Conservation (phyloP, 75 land plant genomes). For the Pseudotsuga menziesii region DNA sequence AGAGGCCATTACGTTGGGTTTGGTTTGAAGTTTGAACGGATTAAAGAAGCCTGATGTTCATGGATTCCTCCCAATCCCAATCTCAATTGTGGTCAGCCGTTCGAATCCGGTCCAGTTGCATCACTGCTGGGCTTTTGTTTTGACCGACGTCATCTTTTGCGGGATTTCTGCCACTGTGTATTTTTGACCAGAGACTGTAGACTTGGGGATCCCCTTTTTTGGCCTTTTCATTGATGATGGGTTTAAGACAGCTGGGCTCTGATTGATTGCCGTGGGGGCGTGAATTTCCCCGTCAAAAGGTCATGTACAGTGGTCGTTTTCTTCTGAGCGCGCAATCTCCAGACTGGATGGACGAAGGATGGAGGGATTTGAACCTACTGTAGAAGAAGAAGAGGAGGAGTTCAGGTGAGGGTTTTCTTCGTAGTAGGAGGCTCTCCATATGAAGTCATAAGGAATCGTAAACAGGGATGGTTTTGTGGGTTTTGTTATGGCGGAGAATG, state of each 20-base stretch:
- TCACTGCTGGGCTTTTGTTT: not conserved
- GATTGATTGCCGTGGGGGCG: not conserved
- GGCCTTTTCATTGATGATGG: not conserved
- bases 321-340: no score
- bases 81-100: not conserved
- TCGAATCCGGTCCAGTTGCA: not conserved
- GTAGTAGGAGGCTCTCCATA: not conserved
- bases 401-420: not conserved
- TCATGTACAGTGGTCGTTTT: no score
- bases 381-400: not conserved
- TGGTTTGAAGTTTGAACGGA: not conserved
- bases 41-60: not conserved
- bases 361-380: no score
- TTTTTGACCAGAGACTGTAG: constrained; percentile 7
- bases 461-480: not conserved
- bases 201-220: not conserved
- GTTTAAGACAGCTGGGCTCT: constrained; percentile 1
- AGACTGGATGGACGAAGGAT: no score
- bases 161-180: not conserved
- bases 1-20: not conserved
- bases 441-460: not conserved
- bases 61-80: not conserved
- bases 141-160: not conserved
- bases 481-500: constrained; percentile 20
- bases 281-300: not conserved